Conservation (phyloP, 176 grass and related monocot species). For the Eragrostis nindensis region DNA sequence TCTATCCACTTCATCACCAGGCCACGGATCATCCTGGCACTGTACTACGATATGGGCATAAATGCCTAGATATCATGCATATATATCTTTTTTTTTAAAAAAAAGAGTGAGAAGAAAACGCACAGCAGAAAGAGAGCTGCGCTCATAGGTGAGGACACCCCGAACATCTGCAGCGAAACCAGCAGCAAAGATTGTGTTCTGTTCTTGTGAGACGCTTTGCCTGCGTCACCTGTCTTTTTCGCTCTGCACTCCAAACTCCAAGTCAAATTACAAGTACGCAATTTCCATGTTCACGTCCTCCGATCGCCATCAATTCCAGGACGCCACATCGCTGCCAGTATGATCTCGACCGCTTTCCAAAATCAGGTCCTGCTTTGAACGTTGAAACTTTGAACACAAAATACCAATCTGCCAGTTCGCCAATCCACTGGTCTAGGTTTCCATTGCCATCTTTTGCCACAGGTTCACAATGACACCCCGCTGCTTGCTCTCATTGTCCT, state of each 20-base stretch:
- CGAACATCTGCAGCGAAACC: slow-evolving; percentile 22
- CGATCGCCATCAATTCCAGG: background rate
- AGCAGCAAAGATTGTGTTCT: background rate
- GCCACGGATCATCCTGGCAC: background rate
- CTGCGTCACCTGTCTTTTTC: background rate
- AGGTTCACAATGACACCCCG: background rate
- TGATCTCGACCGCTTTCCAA: background rate
- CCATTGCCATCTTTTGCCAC: background rate
- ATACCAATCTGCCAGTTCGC: background rate
- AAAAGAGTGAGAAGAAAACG: background rate
- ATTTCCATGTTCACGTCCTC: background rate
- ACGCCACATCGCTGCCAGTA: background rate
- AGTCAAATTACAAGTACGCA: background rate
- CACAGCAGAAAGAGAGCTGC: background rate
- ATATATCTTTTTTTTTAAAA: background rate
- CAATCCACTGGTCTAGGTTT: background rate
- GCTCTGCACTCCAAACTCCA: background rate
- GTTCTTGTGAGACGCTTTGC: background rate
- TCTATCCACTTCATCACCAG: slow-evolving; percentile 8
- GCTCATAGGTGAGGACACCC: background rate
- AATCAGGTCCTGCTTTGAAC: slow-evolving; percentile 12
- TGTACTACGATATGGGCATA: slow-evolving; percentile 28
- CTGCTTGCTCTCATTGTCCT: background rate
- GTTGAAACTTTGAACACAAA: slow-evolving; percentile 1
- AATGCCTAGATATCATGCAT: background rate